phyloP scores from a whole-genome alignment of 768 basidiomycete species.

The Russula sp. region DNA sequence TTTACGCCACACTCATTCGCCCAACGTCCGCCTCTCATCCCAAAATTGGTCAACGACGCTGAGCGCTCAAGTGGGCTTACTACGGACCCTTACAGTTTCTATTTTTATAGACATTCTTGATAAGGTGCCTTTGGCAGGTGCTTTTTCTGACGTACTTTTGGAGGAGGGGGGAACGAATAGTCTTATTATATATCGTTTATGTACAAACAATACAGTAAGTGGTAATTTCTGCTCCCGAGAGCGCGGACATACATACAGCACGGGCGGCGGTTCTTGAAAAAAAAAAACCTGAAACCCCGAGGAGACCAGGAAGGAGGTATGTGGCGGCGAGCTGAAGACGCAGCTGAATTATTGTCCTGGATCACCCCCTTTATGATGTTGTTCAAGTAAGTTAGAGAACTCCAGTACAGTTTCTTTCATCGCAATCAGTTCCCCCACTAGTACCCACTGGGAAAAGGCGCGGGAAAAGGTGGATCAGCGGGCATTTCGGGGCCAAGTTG shows the following conservation, averaged over 20 bases:
- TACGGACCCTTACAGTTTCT: slow-evolving; percentile 23
- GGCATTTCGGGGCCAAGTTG: slow-evolving; percentile 15
- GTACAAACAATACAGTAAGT: slow-evolving; percentile 9
- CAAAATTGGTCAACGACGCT: slow-evolving; percentile 13
- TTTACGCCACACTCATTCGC: not conserved
- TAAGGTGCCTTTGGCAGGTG: slow-evolving; percentile 7
- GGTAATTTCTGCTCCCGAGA: not conserved
- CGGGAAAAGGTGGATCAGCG: not conserved
- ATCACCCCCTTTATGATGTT: no score
- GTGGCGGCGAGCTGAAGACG: not conserved
- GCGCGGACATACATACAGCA: slow-evolving; percentile 5
- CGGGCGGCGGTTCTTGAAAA: slow-evolving; percentile 5
- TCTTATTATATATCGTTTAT: slow-evolving; percentile 26
- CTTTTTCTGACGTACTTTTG: slow-evolving; percentile 24
- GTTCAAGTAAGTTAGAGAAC: no score
- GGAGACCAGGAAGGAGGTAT: not conserved
- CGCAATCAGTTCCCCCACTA: not conserved
- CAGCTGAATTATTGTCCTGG: not conserved
- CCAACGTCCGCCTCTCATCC: not conserved
- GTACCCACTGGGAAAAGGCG: not conserved
- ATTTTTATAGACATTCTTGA: slow-evolving; percentile 16
- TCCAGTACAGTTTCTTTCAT: no score
- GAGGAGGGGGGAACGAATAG: not conserved
- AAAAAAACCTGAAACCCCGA: slow-evolving; percentile 26
- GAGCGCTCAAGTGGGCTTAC: slow-evolving; percentile 15